These are phyloP conservation scores for Malassezia psittaci DNA, from an alignment of 1,284 basidiomycete genomes.

Conservation along the genomic window DNA sequence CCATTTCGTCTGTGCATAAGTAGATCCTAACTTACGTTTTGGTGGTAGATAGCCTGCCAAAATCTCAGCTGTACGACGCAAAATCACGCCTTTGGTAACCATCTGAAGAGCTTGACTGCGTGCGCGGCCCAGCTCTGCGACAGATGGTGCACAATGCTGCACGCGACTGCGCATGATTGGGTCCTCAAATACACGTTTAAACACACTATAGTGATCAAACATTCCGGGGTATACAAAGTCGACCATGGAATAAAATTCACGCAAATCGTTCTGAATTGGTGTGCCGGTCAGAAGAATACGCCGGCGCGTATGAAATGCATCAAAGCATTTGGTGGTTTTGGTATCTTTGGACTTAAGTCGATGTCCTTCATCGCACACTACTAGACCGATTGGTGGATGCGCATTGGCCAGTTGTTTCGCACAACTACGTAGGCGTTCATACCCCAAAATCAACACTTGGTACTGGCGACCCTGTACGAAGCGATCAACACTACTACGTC, in stretches of 20 bases:
- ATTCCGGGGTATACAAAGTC: conserved; percentile 88
- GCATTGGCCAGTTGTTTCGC: conserved; percentile 29
- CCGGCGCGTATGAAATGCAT: conserved; percentile 62
- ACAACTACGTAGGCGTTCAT: conserved; percentile 65
- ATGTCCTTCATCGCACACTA: conserved; percentile 96
- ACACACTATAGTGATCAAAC: conserved; percentile 51
- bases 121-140: conserved; percentile 64
- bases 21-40: conserved; percentile 52
- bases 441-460: conserved; percentile 84
- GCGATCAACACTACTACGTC: conserved; percentile 26
- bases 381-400: conserved; percentile 71
- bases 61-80: conserved; percentile 64
- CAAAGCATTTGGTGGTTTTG: conserved; percentile 83
- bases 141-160: conserved; percentile 62
- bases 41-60: conserved; percentile 77
- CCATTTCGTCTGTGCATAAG: conserved; percentile 51
- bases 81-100: conserved; percentile 73
- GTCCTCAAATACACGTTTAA: conserved; percentile 62
- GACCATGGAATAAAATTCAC: conserved; percentile 92
- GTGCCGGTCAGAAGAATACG: conserved; percentile 77
- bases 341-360: conserved; percentile 82
- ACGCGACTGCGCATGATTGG: conserved; percentile 80
- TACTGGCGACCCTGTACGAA: conserved; percentile 52
- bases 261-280: conserved; percentile 85
- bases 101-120: conserved; percentile 53